A percentile compares a stretch with the other conserved stretches of the same genome.
Conservation (phyloP, 768 basidiomycete genomes). For the Mycena amicta region DNA sequence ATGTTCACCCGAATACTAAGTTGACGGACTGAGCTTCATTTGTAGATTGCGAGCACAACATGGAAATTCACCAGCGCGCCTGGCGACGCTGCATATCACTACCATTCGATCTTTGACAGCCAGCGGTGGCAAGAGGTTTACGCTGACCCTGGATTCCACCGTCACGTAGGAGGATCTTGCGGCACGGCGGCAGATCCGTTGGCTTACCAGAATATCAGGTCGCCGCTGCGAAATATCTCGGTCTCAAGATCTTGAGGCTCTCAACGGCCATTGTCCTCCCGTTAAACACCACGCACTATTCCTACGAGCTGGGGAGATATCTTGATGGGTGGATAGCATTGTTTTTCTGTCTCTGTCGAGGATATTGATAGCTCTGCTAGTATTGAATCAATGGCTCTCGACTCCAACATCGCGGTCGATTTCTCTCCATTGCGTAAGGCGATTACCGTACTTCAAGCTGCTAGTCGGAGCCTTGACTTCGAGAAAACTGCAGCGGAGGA, state of each 20-base stretch:
- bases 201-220: slow-evolving; percentile 33
- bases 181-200: no score
- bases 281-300: slow-evolving; percentile 70
- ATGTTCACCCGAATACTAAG: slow-evolving; percentile 46
- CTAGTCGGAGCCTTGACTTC: slow-evolving; percentile 45
- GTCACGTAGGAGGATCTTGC: slow-evolving; percentile 58
- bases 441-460: slow-evolving; percentile 39
- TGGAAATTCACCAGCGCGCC: slow-evolving; percentile 44
- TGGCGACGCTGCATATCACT: slow-evolving; percentile 72
- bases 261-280: slow-evolving; percentile 59
- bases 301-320: slow-evolving; percentile 56
- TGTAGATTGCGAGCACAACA: no score
- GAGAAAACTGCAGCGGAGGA: slow-evolving; percentile 48
- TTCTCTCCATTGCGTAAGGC: slow-evolving; percentile 41
- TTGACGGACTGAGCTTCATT: no score
- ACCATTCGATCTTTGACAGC: slow-evolving; percentile 76
- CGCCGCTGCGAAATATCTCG: slow-evolving; percentile 60
- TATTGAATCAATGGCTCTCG: slow-evolving; percentile 51
- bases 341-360: no score
- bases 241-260: slow-evolving; percentile 54
- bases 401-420: slow-evolving; percentile 30
- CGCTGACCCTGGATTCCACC: slow-evolving; percentile 74
- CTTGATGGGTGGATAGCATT: no score
- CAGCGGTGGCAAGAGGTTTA: slow-evolving; percentile 74
- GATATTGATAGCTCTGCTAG: no score